Evolutionary conservation across 306 rosid species (phyloP).

Genomic region (Pyrus communis): DNA sequence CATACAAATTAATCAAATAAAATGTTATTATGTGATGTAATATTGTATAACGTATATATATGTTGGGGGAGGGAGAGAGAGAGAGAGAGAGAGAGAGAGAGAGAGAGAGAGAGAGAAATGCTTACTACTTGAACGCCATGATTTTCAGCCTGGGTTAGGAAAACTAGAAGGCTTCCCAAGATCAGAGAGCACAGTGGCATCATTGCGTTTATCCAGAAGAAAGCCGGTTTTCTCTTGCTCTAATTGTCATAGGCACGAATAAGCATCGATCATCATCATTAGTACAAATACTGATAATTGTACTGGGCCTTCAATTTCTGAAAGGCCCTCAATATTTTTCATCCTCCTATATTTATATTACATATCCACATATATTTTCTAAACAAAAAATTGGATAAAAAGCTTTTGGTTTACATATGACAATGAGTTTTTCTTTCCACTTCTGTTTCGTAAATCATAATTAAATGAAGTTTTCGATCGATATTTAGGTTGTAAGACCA

Average conservation of each 20-base stretch:
- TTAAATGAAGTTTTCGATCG: no score
- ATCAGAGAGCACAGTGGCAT: slow-evolving; percentile 37
- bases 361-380: no score
- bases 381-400: no score
- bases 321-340: not conserved
- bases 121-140: slow-evolving; percentile 44
- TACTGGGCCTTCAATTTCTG: no score
- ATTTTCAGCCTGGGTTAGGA: slow-evolving; percentile 36
- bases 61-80: not conserved
- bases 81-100: not conserved
- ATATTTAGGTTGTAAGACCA: not conserved
- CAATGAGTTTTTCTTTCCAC: no score
- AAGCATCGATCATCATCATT: not conserved
- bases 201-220: slow-evolving; percentile 46
- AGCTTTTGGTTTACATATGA: no score
- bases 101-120: not conserved
- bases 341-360: no score
- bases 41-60: no score
- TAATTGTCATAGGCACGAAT: not conserved
- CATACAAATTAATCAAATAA: not conserved
- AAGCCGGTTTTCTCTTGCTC: slow-evolving; percentile 35
- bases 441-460: no score
- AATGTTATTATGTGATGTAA: not conserved
- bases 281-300: not conserved
- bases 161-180: slow-evolving; percentile 35